phyloP scores from a whole-genome alignment of 169 alveolate genomes.

The Cytauxzoon felis region DNA sequence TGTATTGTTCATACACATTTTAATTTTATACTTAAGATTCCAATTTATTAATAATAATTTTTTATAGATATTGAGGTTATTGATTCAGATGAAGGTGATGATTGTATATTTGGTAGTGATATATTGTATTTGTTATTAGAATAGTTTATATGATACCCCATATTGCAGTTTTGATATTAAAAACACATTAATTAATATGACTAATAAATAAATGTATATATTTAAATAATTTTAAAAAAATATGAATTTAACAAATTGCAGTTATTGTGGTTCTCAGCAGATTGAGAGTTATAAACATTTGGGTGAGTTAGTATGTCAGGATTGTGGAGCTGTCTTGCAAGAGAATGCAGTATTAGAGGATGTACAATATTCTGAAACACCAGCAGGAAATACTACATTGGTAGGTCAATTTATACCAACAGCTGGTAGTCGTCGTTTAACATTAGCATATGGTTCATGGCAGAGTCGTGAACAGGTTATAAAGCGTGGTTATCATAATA shows the following conservation, averaged over 20 bases:
- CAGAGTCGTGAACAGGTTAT: slow-evolving; percentile 78
- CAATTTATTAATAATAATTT: not conserved
- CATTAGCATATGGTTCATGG: slow-evolving; percentile 74
- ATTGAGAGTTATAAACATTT: slow-evolving; percentile 66
- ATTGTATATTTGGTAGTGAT: slow-evolving; percentile 35
- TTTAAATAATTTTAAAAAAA: slow-evolving; percentile 4
- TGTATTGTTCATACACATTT: too few species aligned
- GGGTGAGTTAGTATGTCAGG: slow-evolving; percentile 83
- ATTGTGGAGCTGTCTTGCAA: slow-evolving; percentile 83
- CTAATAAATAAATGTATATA: not conserved
- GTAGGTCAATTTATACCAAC: slow-evolving; percentile 82
- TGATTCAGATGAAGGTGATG: slow-evolving; percentile 28
- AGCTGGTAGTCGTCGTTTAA: slow-evolving; percentile 73
- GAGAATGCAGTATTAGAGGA: slow-evolving; percentile 81
- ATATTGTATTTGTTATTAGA: slow-evolving; percentile 49
- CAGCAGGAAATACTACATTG: slow-evolving; percentile 75
- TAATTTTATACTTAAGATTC: too few species aligned
- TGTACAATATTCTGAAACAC: slow-evolving; percentile 75
- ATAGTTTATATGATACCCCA: slow-evolving; percentile 35
- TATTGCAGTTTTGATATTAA: not conserved
- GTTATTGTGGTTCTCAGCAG: slow-evolving; percentile 61
- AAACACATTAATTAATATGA: not conserved
- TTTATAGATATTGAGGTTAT: slow-evolving; percentile 17
- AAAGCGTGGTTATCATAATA: slow-evolving; percentile 77
- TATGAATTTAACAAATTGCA: slow-evolving; percentile 15